A percentile compares a stretch with the other conserved stretches of the same genome.
phyloP scores from a whole-genome alignment of 2,329 filamentous ascomycete genomes.

The Coniochaeta sp. region DNA sequence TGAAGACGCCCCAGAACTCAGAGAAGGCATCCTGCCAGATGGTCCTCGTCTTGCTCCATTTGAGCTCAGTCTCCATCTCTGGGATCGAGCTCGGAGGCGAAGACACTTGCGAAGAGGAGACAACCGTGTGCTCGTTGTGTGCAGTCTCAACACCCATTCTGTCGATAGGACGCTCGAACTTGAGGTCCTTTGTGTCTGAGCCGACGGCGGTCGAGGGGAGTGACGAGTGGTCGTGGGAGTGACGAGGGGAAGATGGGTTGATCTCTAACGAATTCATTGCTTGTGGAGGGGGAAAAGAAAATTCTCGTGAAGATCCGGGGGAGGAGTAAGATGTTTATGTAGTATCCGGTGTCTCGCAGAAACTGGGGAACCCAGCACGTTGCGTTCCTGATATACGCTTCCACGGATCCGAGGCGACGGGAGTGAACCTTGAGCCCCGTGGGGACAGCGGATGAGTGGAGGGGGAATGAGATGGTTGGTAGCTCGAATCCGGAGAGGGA shows the following conservation, averaged over 20 bases:
- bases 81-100: neutral
- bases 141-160: slow-evolving; percentile 2
- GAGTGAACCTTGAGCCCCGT: neutral
- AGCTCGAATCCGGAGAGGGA: neutral
- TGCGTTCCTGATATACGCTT: neutral
- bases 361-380: slow-evolving; percentile 1
- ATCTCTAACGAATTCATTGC: slow-evolving; percentile 1
- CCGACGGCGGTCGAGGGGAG: neutral
- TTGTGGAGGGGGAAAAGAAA: neutral
- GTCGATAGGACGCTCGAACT: neutral
- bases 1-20: slow-evolving; percentile 63
- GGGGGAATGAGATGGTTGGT: neutral
- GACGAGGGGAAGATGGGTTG: neutral
- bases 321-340: slow-evolving; percentile 3
- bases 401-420: neutral
- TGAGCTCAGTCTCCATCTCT: slow-evolving; percentile 2
- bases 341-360: neutral
- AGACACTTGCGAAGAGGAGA: neutral
- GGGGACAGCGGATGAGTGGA: neutral
- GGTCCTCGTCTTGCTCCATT: slow-evolving; percentile 47
- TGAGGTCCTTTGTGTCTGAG: neutral
- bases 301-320: neutral
- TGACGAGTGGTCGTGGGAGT: neutral
- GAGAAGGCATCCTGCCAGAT: slow-evolving; percentile 52
- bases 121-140: slow-evolving; percentile 1